phyloP scores from a whole-genome alignment of 2,329 filamentous ascomycete species.

The Fusarium sambucinum region DNA sequence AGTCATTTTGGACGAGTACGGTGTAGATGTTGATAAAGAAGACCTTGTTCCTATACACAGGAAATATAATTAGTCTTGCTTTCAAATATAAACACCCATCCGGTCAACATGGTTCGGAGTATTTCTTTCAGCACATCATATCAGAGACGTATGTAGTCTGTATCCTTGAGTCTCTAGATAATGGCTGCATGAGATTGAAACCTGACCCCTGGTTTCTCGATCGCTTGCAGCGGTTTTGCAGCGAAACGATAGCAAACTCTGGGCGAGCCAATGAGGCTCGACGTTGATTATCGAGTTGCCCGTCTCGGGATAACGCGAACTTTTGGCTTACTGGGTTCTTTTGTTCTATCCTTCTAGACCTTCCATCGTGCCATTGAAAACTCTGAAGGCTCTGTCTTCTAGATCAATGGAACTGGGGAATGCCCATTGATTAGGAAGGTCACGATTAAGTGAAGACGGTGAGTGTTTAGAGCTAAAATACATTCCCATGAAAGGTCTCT shows the following conservation, averaged over 20 bases:
- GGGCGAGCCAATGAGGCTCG: conserved; percentile 22
- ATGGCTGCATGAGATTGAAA: conserved; percentile 30
- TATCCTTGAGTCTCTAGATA: not conserved
- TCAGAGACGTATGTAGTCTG: not conserved
- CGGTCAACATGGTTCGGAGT: not conserved
- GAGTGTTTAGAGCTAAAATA: not conserved
- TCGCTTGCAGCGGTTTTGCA: conserved; percentile 38
- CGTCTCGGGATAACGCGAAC: conserved; percentile 36
- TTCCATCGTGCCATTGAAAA: conserved; percentile 24
- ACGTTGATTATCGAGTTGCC: conserved; percentile 38
- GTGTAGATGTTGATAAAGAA: not conserved
- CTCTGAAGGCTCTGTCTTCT: conserved; percentile 5
- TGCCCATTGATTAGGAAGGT: conserved; percentile 15
- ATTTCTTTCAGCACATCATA: not conserved
- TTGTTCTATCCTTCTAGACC: conserved; percentile 31
- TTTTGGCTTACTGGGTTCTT: conserved; percentile 20
- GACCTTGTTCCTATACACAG: not conserved
- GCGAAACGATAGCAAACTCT: conserved; percentile 31
- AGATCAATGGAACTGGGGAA: not conserved
- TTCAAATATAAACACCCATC: not conserved
- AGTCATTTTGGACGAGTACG: not conserved
- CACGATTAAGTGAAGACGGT: not conserved
- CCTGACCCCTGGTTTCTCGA: conserved; percentile 31
- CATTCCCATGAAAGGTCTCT: not conserved
- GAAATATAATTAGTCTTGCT: not conserved